phyloP scores from a whole-genome alignment of 139 green algal species.

The Chlamydomonas schloesseri region DNA sequence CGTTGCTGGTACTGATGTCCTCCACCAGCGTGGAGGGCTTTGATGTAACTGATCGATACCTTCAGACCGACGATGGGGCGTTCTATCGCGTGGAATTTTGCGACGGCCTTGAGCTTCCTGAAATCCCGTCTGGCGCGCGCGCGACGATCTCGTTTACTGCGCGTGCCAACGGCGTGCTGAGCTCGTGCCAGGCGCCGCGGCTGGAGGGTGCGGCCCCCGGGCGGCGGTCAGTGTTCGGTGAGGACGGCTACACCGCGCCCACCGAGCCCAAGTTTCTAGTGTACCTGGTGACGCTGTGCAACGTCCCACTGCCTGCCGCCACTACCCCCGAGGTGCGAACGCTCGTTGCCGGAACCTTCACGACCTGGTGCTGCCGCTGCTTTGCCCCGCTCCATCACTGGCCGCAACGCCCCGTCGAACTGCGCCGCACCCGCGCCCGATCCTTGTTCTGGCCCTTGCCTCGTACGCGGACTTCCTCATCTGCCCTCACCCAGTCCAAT shows the following conservation, averaged over 20 bases:
- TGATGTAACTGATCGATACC: background rate
- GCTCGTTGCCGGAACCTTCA: too few species aligned
- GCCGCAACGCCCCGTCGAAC: too few species aligned
- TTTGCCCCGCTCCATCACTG: too few species aligned
- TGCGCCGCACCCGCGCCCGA: too few species aligned
- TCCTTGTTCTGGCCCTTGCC: too few species aligned
- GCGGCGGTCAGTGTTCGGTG: background rate
- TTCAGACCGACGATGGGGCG: background rate
- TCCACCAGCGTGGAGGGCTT: background rate
- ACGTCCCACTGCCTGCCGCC: background rate
- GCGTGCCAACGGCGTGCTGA: background rate
- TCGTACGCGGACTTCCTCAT: too few species aligned
- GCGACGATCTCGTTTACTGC: background rate
- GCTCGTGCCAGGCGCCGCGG: background rate
- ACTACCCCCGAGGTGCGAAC: background rate
- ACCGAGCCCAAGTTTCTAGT: slow-evolving; percentile 7
- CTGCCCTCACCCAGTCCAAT: background rate
- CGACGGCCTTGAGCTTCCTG: background rate
- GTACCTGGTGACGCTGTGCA: background rate
- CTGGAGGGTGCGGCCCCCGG: background rate
- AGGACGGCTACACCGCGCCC: background rate
- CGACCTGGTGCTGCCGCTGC: too few species aligned
- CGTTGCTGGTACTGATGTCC: background rate
- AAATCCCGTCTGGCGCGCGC: background rate
- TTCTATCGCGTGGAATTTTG: background rate